A percentile compares a stretch with the other conserved stretches of the same genome.
Conservation (phyloP, 2,329 filamentous ascomycete genomes). For the Stylonectria norvegica region DNA sequence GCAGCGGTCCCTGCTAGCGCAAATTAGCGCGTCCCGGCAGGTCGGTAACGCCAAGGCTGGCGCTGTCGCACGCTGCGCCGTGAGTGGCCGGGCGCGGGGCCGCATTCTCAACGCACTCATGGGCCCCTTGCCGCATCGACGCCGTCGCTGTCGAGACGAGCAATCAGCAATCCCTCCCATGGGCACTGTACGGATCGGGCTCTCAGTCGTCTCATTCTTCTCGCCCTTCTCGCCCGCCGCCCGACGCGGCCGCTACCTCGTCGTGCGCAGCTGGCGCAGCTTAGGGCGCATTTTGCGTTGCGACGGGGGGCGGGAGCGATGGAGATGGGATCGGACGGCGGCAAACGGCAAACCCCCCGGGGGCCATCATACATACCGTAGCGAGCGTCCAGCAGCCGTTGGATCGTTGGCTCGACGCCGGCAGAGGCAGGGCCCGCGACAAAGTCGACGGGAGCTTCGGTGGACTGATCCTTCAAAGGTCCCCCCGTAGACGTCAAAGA, state of each 20-base stretch:
- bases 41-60: slow-evolving; percentile 33
- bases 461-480: too few relatives aligned
- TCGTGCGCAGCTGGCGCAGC: background rate
- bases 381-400: background rate
- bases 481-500: background rate
- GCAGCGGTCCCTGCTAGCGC: slow-evolving; percentile 29
- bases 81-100: slow-evolving; percentile 29
- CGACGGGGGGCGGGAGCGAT: too few relatives aligned
- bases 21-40: slow-evolving; percentile 37
- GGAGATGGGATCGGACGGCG: too few relatives aligned
- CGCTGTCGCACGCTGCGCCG: slow-evolving; percentile 16
- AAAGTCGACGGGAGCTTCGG: too few relatives aligned
- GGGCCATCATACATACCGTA: background rate
- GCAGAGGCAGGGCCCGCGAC: too few relatives aligned
- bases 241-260: background rate
- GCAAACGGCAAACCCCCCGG: too few relatives aligned
- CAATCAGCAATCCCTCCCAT: background rate
- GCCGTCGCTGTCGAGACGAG: background rate
- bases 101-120: slow-evolving; percentile 8
- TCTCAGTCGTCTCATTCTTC: background rate
- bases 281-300: background rate
- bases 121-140: background rate
- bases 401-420: too few relatives aligned
- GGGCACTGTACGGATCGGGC: slow-evolving; percentile 2
- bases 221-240: background rate